These are phyloP conservation scores for Murraya paniculata DNA, from an alignment of 345 rosid genomes.

Conservation along the genomic window DNA sequence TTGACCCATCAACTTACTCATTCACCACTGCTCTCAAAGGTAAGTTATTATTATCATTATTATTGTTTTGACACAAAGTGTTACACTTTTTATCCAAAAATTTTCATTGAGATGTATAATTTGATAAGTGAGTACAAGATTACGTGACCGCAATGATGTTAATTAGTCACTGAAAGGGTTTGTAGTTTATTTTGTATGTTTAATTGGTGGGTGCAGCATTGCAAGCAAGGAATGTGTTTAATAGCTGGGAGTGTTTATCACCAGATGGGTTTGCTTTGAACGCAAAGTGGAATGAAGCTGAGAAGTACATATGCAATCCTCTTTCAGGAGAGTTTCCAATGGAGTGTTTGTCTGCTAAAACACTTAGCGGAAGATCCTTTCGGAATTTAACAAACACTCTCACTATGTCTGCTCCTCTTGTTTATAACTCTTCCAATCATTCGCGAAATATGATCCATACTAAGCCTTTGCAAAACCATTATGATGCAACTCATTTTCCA, in stretches of 20 bases:
- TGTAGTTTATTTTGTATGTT: not conserved
- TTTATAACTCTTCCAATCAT: slow-evolving; percentile 38
- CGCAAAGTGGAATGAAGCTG: slow-evolving; percentile 97
- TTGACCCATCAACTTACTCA: slow-evolving; percentile 91
- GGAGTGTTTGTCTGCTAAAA: slow-evolving; percentile 94
- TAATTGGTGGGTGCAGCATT: slow-evolving; percentile 50
- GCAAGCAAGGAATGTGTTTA: slow-evolving; percentile 62
- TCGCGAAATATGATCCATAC: slow-evolving; percentile 27
- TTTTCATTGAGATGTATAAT: too few species aligned
- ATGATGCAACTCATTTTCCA: slow-evolving; percentile 26
- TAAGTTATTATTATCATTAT: slow-evolving; percentile 9
- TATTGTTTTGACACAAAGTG: too few species aligned
- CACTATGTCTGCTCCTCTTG: slow-evolving; percentile 84
- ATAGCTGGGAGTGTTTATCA: slow-evolving; percentile 59
- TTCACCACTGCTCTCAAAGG: slow-evolving; percentile 89
- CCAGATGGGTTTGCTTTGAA: slow-evolving; percentile 83
- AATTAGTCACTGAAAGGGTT: too few species aligned
- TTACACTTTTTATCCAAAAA: too few species aligned
- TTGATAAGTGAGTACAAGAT: too few species aligned
- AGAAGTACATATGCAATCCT: slow-evolving; percentile 92
- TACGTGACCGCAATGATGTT: too few species aligned
- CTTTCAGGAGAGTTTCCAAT: slow-evolving; percentile 96
- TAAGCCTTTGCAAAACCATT: slow-evolving; percentile 23
- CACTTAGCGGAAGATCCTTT: slow-evolving; percentile 73
- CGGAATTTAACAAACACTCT: slow-evolving; percentile 38